Conservation (phyloP, 2,329 filamentous ascomycete genomes). For the Nigrospora oryzae region DNA sequence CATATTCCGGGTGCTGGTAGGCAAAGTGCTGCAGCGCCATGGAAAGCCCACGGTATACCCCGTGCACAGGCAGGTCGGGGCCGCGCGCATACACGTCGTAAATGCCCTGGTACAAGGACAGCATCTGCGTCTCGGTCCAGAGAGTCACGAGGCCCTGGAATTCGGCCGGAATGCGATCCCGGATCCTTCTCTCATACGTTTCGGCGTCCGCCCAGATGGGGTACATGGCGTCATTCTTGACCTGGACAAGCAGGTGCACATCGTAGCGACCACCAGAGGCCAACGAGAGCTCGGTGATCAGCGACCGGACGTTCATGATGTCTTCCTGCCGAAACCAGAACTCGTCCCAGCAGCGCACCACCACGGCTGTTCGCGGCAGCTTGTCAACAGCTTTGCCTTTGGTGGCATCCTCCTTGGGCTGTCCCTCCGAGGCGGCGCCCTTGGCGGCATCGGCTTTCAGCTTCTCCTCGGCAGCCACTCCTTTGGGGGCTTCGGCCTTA, state of each 20-base stretch:
- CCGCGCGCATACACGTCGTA: conserved; percentile 64
- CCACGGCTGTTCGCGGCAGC: conserved; percentile 60
- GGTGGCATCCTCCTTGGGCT: conserved; percentile 3
- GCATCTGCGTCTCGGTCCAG: conserved; percentile 93
- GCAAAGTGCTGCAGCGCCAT: conserved; percentile 96
- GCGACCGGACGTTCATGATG: conserved; percentile 70
- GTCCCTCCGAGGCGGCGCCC: neutral
- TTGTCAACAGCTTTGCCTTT: conserved; percentile 2
- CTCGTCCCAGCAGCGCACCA: conserved; percentile 76
- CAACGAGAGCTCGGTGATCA: conserved; percentile 75
- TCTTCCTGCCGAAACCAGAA: conserved; percentile 75
- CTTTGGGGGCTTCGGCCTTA: conserved; percentile 4
- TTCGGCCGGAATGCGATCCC: conserved; percentile 67
- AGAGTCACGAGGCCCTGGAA: conserved; percentile 83
- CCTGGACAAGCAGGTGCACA: conserved; percentile 76
- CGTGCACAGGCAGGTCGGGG: conserved; percentile 70
- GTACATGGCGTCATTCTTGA: conserved; percentile 65
- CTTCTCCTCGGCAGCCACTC: conserved; percentile 9
- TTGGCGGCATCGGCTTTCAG: neutral
- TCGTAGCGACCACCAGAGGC: conserved; percentile 82
- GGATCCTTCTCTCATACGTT: conserved; percentile 58
- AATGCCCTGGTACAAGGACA: conserved; percentile 78
- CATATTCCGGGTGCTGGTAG: conserved; percentile 78
- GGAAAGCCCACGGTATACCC: conserved; percentile 83
- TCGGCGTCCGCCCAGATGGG: conserved; percentile 72